These are phyloP conservation scores for Arctostaphylos glauca DNA, from an alignment of 148 eudicot genomes.

Conservation along the genomic window DNA sequence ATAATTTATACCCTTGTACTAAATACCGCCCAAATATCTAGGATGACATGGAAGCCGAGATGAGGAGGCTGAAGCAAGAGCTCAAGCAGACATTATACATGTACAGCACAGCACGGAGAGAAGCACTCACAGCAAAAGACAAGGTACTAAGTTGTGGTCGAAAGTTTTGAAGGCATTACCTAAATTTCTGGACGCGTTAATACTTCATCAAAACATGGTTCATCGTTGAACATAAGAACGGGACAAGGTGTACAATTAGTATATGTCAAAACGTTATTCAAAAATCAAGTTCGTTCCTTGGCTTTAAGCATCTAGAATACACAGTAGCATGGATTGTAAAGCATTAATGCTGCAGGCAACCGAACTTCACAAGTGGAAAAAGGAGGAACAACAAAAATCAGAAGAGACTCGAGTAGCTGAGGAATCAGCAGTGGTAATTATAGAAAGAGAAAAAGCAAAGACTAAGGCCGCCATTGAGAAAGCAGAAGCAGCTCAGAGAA, in stretches of 20 bases:
- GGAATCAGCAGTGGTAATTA: slow-evolving; percentile 59
- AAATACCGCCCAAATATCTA: slow-evolving; percentile 16
- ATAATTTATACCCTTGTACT: neutral
- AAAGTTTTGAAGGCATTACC: neutral
- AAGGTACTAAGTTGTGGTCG: slow-evolving; percentile 34
- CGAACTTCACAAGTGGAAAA: slow-evolving; percentile 61
- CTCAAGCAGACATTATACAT: slow-evolving; percentile 87
- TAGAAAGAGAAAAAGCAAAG: slow-evolving; percentile 62
- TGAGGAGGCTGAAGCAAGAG: slow-evolving; percentile 78
- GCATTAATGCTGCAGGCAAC: slow-evolving; percentile 37
- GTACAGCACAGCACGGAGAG: slow-evolving; percentile 83
- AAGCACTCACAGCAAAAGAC: slow-evolving; percentile 76
- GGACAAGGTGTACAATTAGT: neutral
- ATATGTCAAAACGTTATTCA: neutral
- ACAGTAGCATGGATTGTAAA: slow-evolving; percentile 6
- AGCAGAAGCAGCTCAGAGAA: slow-evolving; percentile 71
- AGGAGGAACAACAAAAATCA: slow-evolving; percentile 44
- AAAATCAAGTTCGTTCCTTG: neutral
- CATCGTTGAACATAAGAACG: neutral
- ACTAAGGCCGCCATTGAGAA: slow-evolving; percentile 68
- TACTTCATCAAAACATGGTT: neutral
- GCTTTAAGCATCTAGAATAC: neutral
- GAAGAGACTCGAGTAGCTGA: slow-evolving; percentile 49
- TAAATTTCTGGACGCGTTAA: neutral
- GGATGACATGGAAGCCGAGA: slow-evolving; percentile 84